These are phyloP conservation scores for Curvularia spicifera DNA, from an alignment of 2,329 filamentous ascomycete genomes.

Conservation along the genomic window DNA sequence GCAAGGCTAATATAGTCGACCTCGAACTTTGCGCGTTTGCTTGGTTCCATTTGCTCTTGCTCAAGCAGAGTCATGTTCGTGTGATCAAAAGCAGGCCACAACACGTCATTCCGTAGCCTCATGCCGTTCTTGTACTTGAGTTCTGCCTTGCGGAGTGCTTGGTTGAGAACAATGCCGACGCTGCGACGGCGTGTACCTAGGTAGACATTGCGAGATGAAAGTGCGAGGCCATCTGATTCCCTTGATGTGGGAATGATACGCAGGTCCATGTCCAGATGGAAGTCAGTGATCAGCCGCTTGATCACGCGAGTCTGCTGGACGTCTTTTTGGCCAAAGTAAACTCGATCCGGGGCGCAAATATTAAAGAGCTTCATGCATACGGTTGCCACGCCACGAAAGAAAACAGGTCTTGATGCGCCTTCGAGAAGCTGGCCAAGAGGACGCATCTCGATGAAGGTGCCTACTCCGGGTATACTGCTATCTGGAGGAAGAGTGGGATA, in stretches of 20 bases:
- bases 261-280: constrained; percentile 78
- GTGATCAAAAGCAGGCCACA: constrained; percentile 72
- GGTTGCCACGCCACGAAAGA: constrained; percentile 95
- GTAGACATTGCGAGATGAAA: constrained; percentile 94
- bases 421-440: constrained; percentile 83
- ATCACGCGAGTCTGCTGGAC: constrained; percentile 95
- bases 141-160: constrained; percentile 74
- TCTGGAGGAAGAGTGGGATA: constrained; percentile 82
- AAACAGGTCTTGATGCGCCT: constrained; percentile 84
- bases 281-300: constrained; percentile 83
- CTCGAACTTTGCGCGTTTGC: constrained; percentile 73
- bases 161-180: constrained; percentile 74
- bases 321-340: constrained; percentile 98
- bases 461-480: constrained; percentile 74
- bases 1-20: constrained; percentile 93
- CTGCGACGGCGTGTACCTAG: constrained; percentile 76
- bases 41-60: constrained; percentile 66
- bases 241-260: constrained; percentile 76
- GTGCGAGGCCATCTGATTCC: constrained; percentile 80
- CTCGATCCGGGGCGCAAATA: constrained; percentile 75
- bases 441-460: constrained; percentile 90
- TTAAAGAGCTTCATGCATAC: constrained; percentile 95
- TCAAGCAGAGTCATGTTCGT: constrained; percentile 61
- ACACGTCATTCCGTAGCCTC: constrained; percentile 67
- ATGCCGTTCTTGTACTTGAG: constrained; percentile 64